A percentile compares a stretch with the other conserved stretches of the same genome.
These are phyloP conservation scores for Bretschneidera sinensis DNA, from an alignment of 345 rosid species.

Conservation along the genomic window DNA sequence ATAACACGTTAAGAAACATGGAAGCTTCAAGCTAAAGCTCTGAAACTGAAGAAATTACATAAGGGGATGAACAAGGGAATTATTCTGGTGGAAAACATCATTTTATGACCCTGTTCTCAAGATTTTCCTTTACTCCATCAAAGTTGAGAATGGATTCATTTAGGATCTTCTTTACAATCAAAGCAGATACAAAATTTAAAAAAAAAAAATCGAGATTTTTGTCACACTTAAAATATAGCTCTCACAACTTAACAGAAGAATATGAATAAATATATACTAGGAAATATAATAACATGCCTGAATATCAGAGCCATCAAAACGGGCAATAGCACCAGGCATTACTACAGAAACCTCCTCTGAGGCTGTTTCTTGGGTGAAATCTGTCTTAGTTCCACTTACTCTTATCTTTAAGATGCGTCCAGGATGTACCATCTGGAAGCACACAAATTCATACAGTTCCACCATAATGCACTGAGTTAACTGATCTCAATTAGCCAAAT, in stretches of 20 bases:
- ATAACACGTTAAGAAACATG: conserved; percentile 1
- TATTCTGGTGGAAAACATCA: neutral
- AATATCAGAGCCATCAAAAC: conserved; percentile 74
- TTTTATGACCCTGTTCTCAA: too few species aligned
- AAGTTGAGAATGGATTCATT: too few species aligned
- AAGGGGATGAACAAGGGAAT: neutral
- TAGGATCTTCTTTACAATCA: too few species aligned
- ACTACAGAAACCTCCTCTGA: conserved; percentile 70
- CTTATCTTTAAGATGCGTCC: conserved; percentile 64
- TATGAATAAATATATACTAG: too few species aligned
- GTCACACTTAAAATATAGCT: neutral
- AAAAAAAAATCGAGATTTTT: too few species aligned
- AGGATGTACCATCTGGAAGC: conserved; percentile 53
- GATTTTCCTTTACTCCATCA: too few species aligned
- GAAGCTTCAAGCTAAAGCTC: neutral
- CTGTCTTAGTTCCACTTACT: conserved; percentile 66
- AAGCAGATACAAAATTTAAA: too few species aligned
- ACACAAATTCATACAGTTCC: neutral
- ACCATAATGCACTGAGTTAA: too few species aligned
- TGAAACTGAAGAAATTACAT: neutral
- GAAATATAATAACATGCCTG: conserved; percentile 34
- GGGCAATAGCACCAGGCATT: conserved; percentile 76
- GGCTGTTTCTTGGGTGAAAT: conserved; percentile 51
- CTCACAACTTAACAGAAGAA: neutral
- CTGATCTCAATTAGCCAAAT: neutral